Conservation (phyloP, 1,139 yeast genomes). For the Suhomyces yuchorum region DNA sequence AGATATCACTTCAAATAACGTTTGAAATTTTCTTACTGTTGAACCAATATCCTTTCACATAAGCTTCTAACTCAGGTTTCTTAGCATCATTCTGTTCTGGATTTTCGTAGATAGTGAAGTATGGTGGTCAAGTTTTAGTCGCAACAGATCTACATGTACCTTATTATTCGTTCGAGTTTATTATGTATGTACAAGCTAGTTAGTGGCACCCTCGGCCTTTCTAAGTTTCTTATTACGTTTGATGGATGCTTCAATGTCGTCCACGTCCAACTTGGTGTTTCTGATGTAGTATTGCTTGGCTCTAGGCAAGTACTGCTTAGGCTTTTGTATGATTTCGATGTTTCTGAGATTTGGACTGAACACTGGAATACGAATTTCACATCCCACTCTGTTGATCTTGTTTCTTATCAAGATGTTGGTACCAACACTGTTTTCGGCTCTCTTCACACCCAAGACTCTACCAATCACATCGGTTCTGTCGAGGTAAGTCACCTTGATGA, state of each 20-base stretch:
- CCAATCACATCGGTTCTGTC: slow-evolving; percentile 76
- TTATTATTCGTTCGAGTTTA: background rate
- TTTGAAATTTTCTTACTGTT: too few species aligned
- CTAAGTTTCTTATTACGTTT: slow-evolving; percentile 27
- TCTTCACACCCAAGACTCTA: slow-evolving; percentile 71
- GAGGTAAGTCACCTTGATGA: slow-evolving; percentile 71
- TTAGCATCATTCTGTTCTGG: too few species aligned
- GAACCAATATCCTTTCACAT: too few species aligned
- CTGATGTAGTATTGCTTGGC: slow-evolving; percentile 87
- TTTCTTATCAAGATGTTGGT: slow-evolving; percentile 77
- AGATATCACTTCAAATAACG: too few species aligned
- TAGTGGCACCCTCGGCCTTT: slow-evolving; percentile 16
- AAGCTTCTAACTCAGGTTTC: too few species aligned
- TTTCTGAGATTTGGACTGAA: slow-evolving; percentile 76
- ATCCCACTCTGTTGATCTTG: slow-evolving; percentile 75
- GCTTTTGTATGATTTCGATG: slow-evolving; percentile 74
- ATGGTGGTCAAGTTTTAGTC: too few species aligned
- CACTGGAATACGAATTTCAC: slow-evolving; percentile 76
- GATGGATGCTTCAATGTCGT: slow-evolving; percentile 60
- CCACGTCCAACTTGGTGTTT: slow-evolving; percentile 80
- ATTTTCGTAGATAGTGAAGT: too few species aligned
- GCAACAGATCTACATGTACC: too few species aligned
- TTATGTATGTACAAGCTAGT: slow-evolving; percentile 6
- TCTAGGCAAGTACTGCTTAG: slow-evolving; percentile 68
- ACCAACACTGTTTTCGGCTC: slow-evolving; percentile 60